Percentiles rank a stretch among this genome's conserved stretches.
These are phyloP conservation scores for Camillea tinctor DNA, from an alignment of 2,329 filamentous ascomycete genomes.

Conservation along the genomic window DNA sequence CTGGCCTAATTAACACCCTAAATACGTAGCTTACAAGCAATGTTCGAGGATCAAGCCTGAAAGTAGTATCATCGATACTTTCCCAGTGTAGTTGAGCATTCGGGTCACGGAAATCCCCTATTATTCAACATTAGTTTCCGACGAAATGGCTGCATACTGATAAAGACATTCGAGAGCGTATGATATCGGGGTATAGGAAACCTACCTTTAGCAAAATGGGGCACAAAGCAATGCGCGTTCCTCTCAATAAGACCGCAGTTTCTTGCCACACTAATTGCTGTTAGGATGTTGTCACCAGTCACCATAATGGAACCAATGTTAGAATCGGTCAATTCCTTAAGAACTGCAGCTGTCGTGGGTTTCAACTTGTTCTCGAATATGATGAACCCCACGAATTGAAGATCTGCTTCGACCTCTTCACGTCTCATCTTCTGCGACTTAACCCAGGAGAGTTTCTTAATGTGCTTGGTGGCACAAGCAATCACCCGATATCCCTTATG, in stretches of 20 bases:
- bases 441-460: slow-evolving; percentile 86
- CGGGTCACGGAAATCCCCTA: slow-evolving; percentile 70
- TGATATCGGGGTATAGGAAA: slow-evolving; percentile 1
- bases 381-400: slow-evolving; percentile 94
- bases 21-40: slow-evolving; percentile 56
- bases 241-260: slow-evolving; percentile 83
- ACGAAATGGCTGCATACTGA: slow-evolving; percentile 4
- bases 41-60: slow-evolving; percentile 74
- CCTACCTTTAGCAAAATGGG: slow-evolving; percentile 75
- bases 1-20: background rate
- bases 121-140: background rate
- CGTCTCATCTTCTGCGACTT: slow-evolving; percentile 94
- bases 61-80: slow-evolving; percentile 83
- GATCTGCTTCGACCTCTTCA: slow-evolving; percentile 74
- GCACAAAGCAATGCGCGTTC: slow-evolving; percentile 86
- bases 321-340: slow-evolving; percentile 78
- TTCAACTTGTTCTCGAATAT: slow-evolving; percentile 99
- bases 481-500: slow-evolving; percentile 97
- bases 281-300: slow-evolving; percentile 96
- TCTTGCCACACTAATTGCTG: slow-evolving; percentile 90
- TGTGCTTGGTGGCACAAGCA: slow-evolving; percentile 85
- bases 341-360: slow-evolving; percentile 74
- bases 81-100: slow-evolving; percentile 81
- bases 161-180: background rate
- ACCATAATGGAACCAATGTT: slow-evolving; percentile 93